Evolutionary conservation across 306 rosid species (phyloP).

Genomic region (Vigna radiata): DNA sequence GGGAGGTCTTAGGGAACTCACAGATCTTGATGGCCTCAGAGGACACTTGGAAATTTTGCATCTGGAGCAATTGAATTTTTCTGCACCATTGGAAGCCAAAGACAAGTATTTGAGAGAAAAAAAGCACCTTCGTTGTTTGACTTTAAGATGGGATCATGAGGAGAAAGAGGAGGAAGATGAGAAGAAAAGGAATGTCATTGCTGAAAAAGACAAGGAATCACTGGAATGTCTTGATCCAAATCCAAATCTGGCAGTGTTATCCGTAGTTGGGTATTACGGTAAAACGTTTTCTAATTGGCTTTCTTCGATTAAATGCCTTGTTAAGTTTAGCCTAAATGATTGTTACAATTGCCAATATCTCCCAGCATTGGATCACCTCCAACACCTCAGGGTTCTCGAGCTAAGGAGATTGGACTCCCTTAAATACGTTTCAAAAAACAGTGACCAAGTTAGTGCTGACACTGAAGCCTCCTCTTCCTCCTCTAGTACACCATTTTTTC

Average conservation of each 20-base stretch:
- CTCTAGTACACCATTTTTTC: neutral
- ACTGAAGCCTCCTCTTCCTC: neutral
- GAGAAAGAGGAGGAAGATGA: neutral
- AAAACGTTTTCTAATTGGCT: neutral
- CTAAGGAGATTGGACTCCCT: neutral
- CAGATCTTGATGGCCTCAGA: neutral
- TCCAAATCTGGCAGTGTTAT: neutral
- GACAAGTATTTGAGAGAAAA: neutral
- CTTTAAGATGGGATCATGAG: slow-evolving; percentile 8
- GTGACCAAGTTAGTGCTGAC: too few species aligned
- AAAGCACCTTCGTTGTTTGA: neutral
- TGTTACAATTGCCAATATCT: neutral
- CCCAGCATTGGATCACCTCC: slow-evolving; percentile 4
- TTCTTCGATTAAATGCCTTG: neutral
- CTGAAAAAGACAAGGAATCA: too few species aligned
- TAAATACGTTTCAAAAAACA: neutral
- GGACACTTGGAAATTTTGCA: slow-evolving; percentile 6
- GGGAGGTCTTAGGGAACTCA: slow-evolving; percentile 1
- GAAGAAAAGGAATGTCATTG: too few species aligned
- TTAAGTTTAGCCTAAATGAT: neutral
- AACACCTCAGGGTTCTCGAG: slow-evolving; percentile 15
- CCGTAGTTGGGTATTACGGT: neutral
- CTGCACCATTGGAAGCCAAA: neutral
- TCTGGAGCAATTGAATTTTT: neutral
- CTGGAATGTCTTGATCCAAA: slow-evolving; percentile 12